phyloP scores from a whole-genome alignment of 495 filamentous ascomycete species.

The Patellaria atrata region DNA sequence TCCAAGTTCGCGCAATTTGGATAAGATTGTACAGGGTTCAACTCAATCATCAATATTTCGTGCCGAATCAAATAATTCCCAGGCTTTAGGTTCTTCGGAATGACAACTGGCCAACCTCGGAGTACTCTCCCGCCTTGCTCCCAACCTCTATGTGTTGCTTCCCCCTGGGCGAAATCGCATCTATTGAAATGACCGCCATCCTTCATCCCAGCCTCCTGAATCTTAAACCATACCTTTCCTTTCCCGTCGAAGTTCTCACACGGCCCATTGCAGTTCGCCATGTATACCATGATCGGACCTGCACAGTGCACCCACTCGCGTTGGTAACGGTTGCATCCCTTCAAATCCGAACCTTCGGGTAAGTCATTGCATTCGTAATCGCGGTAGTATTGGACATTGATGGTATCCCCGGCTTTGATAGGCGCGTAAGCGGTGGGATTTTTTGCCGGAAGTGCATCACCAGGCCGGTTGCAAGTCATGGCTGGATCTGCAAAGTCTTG shows the following conservation, averaged over 20 bases:
- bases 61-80: constrained; percentile 3
- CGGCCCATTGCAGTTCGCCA: background rate
- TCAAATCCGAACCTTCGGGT: no score
- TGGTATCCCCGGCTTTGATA: background rate
- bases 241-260: background rate
- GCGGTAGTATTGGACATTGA: constrained; percentile 3
- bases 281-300: constrained; percentile 1
- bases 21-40: background rate
- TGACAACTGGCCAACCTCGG: background rate
- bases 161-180: no score
- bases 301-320: background rate
- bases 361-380: no score
- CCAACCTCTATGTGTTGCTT: no score
- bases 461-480: constrained; percentile 1
- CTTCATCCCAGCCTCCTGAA: background rate
- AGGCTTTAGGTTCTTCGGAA: constrained; percentile 1
- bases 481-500: background rate
- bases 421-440: background rate
- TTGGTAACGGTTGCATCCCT: no score
- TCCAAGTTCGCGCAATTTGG: constrained; percentile 3
- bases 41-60: constrained; percentile 1
- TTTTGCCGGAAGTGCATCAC: no score
- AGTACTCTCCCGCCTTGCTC: no score
- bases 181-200: no score
- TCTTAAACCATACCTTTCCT: background rate